These are phyloP conservation scores for Nakazawaea pomicola DNA, from an alignment of 805 yeast species.

Conservation along the genomic window DNA sequence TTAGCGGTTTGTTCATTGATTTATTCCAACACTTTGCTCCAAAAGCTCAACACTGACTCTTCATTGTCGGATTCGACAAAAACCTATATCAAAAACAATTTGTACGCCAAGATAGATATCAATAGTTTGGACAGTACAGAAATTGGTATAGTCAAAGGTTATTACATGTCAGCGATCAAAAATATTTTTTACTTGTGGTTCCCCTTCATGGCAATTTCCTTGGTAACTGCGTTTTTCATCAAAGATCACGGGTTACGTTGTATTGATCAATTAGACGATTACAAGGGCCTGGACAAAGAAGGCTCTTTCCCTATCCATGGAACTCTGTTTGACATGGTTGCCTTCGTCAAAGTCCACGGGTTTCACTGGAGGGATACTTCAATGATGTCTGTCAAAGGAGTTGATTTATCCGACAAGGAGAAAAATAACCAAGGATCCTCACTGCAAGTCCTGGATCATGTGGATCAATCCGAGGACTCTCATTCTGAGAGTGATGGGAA, in stretches of 20 bases:
- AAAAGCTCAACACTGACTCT: constrained; percentile 10
- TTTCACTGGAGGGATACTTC: too few relatives aligned
- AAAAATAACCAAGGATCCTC: too few relatives aligned
- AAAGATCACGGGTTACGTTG: constrained; percentile 33
- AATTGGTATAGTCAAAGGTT: constrained; percentile 19
- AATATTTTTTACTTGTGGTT: constrained; percentile 31
- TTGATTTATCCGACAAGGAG: too few relatives aligned
- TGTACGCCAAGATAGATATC: constrained; percentile 24
- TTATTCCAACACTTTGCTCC: constrained; percentile 23
- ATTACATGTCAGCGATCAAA: constrained; percentile 30
- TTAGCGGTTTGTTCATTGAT: constrained; percentile 36
- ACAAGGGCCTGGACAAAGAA: too few relatives aligned
- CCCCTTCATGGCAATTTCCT: constrained; percentile 30
- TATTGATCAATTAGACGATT: constrained; percentile 24
- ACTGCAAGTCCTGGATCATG: too few relatives aligned
- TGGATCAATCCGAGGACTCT: too few relatives aligned
- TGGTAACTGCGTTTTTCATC: constrained; percentile 26
- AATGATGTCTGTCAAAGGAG: too few relatives aligned
- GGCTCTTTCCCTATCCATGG: too few relatives aligned
- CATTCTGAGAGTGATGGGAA: too few relatives aligned
- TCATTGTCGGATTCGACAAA: constrained; percentile 10
- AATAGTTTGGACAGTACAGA: constrained; percentile 19
- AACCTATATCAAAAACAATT: constrained; percentile 22
- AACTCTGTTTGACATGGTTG: too few relatives aligned
- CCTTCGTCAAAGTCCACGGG: too few relatives aligned